Evolutionary conservation across 1,284 basidiomycete genomes (phyloP), one percentile per base, ranked within the genome.

Genomic region (Ceratobasidium theobromae): DNA sequence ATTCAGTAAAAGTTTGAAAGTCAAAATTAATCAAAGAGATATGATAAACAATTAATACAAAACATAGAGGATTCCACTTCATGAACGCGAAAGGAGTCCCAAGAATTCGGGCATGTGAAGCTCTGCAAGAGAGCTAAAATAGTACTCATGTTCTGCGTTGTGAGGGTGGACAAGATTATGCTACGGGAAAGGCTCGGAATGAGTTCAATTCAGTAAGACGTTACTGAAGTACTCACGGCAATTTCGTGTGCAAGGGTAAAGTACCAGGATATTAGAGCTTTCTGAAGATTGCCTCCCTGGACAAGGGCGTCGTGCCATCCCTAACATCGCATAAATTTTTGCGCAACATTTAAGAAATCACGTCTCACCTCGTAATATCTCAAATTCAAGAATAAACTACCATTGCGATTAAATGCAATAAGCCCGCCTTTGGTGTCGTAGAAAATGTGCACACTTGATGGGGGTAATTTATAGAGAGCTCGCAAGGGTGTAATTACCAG

Each of bases 321-420:
- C 46, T 54, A 23, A 46, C 66, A 40, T 41, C 33, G 58, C 18
- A 43, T 70, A 55, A 70, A 65, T 21, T 52, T 16, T 23, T 18
- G 27, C 33, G 52, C 32, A 41, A 53, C 52, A 16, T 48, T 12
- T 28, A 25, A 48, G 16, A 52, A n/a, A 45, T 53, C 25, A 35
- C 66, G 52, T 14, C 93, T 95, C 67, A 88, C 86, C 73, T 90
- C 82, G 70, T 87, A 96, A 74, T 89, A 97, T 40, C 93, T 82
- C 27, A 95, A 78, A 74, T 98, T 98, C 70, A 98, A 79, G 78
- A 94, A 98, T 30, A 99, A 81, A 67, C 89, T 89, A 2, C 93
- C 94, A 57, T 86, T 87, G 30, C 93, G 82, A 75, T 98, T 99
- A 81, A 98, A 98, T 0, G 95, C 96, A 68, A 98, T 97, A 18